These are phyloP conservation scores for Leccinellum rugosiceps DNA, from an alignment of 768 basidiomycete genomes.

Conservation along the genomic window DNA sequence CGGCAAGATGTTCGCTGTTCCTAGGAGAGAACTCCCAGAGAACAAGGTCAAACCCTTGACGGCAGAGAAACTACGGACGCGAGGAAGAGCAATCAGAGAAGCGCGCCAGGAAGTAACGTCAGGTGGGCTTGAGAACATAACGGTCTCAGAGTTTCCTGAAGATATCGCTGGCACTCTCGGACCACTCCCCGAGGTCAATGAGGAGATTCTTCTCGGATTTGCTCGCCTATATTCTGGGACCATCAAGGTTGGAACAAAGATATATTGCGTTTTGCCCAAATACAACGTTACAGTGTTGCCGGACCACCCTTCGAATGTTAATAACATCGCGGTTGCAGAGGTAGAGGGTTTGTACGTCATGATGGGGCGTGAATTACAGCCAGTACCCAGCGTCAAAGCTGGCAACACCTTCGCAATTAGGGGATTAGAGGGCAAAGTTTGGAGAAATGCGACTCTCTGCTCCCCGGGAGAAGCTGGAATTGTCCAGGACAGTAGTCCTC, in stretches of 20 bases:
- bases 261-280: constrained; percentile 85
- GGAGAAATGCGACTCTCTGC: constrained; percentile 89
- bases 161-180: not conserved
- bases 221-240: constrained; percentile 91
- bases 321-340: constrained; percentile 55
- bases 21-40: constrained; percentile 78
- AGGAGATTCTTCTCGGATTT: constrained; percentile 85
- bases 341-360: constrained; percentile 86
- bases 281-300: constrained; percentile 65
- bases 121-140: constrained; percentile 16
- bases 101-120: constrained; percentile 34
- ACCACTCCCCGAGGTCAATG: constrained; percentile 1
- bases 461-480: constrained; percentile 51
- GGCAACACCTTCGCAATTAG: constrained; percentile 94
- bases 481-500: constrained; percentile 29
- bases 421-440: constrained; percentile 87
- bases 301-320: constrained; percentile 63
- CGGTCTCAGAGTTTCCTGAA: constrained; percentile 4
- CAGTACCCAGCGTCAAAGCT: constrained; percentile 77
- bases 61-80: constrained; percentile 77
- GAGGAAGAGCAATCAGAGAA: constrained; percentile 55
- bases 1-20: constrained; percentile 97
- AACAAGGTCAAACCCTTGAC: constrained; percentile 74
- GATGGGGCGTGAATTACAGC: constrained; percentile 96
- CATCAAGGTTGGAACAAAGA: constrained; percentile 55